phyloP scores from a whole-genome alignment of 441 rosid genomes.

The Populus hybrid region DNA sequence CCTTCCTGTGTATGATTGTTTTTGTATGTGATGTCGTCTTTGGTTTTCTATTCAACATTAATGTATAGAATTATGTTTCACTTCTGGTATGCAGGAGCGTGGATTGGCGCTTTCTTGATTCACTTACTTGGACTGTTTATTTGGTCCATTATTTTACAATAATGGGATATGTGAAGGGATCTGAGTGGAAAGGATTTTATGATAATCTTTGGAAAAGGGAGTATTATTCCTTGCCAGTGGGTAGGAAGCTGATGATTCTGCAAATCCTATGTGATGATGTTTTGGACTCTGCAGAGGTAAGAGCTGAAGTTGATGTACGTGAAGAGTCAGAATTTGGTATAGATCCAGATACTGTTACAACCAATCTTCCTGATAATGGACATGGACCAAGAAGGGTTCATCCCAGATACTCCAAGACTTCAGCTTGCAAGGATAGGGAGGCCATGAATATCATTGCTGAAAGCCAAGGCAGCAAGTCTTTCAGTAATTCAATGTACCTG shows the following conservation, averaged over 20 bases:
- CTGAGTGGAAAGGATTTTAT: constrained; percentile 64
- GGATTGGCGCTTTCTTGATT: constrained; percentile 96
- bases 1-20: background rate
- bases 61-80: background rate
- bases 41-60: background rate
- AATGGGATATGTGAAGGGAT: constrained; percentile 70
- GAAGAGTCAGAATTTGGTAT: constrained; percentile 79
- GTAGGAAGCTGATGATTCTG: constrained; percentile 72
- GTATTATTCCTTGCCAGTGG: constrained; percentile 59
- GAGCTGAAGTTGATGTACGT: constrained; percentile 69
- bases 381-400: constrained; percentile 64
- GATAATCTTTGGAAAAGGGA: constrained; percentile 57
- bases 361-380: constrained; percentile 39
- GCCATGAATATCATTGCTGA: constrained; percentile 43
- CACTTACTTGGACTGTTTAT: constrained; percentile 89
- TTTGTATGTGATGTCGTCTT: background rate
- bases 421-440: constrained; percentile 65
- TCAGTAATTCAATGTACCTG: constrained; percentile 29
- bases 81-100: constrained; percentile 61
- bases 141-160: constrained; percentile 67
- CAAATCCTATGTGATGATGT: constrained; percentile 88
- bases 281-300: constrained; percentile 61
- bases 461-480: constrained; percentile 40
- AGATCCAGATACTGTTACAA: constrained; percentile 63
- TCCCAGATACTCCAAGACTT: constrained; percentile 73